Base-by-base conservation (phyloP, 768 basidiomycete species). In the Collybiopsis confluens region DNA sequence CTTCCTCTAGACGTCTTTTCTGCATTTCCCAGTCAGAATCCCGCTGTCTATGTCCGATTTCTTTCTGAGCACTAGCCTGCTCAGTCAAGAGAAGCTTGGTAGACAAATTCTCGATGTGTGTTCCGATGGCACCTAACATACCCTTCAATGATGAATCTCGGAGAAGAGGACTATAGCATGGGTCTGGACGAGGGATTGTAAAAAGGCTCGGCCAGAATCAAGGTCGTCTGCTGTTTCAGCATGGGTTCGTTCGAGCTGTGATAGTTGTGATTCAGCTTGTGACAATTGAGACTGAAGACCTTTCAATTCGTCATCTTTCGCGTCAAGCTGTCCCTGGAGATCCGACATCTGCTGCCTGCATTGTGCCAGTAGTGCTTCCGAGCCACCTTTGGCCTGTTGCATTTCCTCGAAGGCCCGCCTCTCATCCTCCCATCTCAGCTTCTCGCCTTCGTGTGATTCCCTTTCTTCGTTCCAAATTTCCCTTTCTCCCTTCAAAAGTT, bases 121-220 rank as follows among this genome's bases (percentile, higher is more conserved):
- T 61, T 1, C 71, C 72, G 36, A 86, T 64, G 15, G 82, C 75
- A 11, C 68, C 63, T 50, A 83, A 58, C 1, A 85, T 64, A 45
- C 73, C 77, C 44, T 74, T 71, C 33, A 85, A 54, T 20, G 82
- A 77, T 20, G 69, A 56, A 54, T 85, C 81, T 48, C 74, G 70
- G 79, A 74, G 56, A 73, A 78, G 20, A 82, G 66, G n/a, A 75
- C 73, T 58, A 90, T 74, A 15, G 73, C 75, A 61, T 87, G 80
- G 33, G 73, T 72, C 58, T 78, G 77, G 55, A 86, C 74, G 57
- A 91, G 67, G 4, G 56, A 62, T 45, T 74, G 76, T 28, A 90
- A 61, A 13, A 74, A 68, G 4, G 71, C 71, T 9, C 78, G 62
- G 8, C 78, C 78, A 2, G 73, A 69, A 44, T 82, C 78, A 21